Conservation (phyloP, 371 early-diverging fungal species). For the Basidiobolus meristosporus region DNA sequence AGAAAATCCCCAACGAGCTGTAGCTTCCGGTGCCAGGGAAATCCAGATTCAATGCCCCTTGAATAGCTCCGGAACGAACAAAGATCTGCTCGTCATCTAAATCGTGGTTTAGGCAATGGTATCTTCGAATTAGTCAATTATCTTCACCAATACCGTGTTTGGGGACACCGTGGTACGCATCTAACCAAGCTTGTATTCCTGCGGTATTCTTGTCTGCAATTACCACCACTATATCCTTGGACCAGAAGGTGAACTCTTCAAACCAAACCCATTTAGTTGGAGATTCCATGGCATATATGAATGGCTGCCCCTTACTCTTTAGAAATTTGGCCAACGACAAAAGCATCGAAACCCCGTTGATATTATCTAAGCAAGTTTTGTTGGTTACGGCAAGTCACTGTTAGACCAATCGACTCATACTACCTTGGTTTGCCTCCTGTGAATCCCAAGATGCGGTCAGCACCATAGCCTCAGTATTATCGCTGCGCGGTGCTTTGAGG, state of each 20-base stretch:
- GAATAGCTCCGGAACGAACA: slow-evolving; percentile 44
- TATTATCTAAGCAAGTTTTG: slow-evolving; percentile 24
- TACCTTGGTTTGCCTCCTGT: neutral
- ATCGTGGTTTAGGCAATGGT: neutral
- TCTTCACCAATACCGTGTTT: neutral
- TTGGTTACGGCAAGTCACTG: neutral
- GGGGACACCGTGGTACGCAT: slow-evolving; percentile 54
- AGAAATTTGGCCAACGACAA: slow-evolving; percentile 57
- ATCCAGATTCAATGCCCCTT: slow-evolving; percentile 75
- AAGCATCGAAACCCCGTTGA: slow-evolving; percentile 50
- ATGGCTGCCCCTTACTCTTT: slow-evolving; percentile 24
- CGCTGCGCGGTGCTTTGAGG: slow-evolving; percentile 64
- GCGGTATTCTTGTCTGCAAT: slow-evolving; percentile 50
- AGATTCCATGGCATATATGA: neutral
- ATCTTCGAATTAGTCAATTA: neutral
- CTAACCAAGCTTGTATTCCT: slow-evolving; percentile 78
- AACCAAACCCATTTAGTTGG: neutral
- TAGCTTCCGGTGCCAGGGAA: slow-evolving; percentile 53
- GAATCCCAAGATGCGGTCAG: slow-evolving; percentile 13
- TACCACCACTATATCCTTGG: slow-evolving; percentile 79
- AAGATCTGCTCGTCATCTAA: slow-evolving; percentile 1
- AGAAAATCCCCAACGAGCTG: slow-evolving; percentile 50
- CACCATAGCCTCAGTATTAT: slow-evolving; percentile 79
- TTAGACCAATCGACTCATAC: neutral
- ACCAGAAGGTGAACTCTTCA: slow-evolving; percentile 61